Evolutionary conservation across 2,329 filamentous ascomycete genomes (phyloP), one percentile per base, ranked within the genome.

Genomic region (Chaetomium sp.): DNA sequence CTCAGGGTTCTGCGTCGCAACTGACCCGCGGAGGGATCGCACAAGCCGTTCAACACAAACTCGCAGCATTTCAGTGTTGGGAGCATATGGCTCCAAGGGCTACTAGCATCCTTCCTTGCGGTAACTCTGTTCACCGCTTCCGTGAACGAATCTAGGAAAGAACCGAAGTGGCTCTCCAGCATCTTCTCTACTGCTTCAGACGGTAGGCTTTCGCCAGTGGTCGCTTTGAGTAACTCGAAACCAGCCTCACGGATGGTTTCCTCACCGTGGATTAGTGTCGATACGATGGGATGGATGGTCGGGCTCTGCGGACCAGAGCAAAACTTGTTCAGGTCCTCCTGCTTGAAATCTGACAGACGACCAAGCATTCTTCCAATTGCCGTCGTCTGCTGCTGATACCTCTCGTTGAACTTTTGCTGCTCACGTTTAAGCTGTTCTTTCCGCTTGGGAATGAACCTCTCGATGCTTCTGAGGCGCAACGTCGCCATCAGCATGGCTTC

Each of bases 201-300:
- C 49, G 80, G 77, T 19, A 72, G 74, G 37, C 75, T 68, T 68
- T 95, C 84, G 7, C 81, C 81, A 38, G 89, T 94, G 64, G 92
- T 82, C 38, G 84, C 84, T 70, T 96, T 96, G 61, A 97, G 80
- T 34, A 97, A 75, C 62, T 91, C 87, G 6, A 91, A 81, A 1
- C 88, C 86, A 12, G 89, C 87, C 67, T 91, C 86, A 59, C 89
- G 90, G 37, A 94, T 85, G 56, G 85, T 80, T 54, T 87, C 77
- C 62, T 95, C 86, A 12, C 89, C 88, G 44, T 91, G 91, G 54
- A 96, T 84, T 6, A 96, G 81, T 14, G 89, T 80, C 4, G 87
- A 86, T 46, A 96, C 83, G 43, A 96, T 79, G 40, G 88, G 83
- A 61, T 86, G 84, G 57, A 89, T 87, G 6, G 85, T 62, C n/a